Evolutionary conservation across 148 eudicot species (phyloP), one percentile per base, ranked within the genome.

Genomic region (Rhododendron mucronatum): DNA sequence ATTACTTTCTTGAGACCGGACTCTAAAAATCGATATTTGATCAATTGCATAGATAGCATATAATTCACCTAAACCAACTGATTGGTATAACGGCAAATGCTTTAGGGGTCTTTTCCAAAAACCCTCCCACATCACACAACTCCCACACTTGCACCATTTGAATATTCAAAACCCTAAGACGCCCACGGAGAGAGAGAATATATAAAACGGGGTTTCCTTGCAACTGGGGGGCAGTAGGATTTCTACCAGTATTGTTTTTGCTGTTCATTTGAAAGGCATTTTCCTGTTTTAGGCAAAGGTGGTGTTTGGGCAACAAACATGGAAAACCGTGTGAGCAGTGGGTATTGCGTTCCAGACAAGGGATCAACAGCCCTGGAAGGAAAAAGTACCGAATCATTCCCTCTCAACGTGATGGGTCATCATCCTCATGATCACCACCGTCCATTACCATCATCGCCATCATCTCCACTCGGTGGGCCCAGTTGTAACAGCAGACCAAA

Each of bases 401-500:
- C 88, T 83, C 80, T 67, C n/a, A 28, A 53, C 86, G 45, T 59
- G 85, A 86, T 50, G 84, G 39, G 51, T 55, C 82, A 78, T 88
- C 67, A 85, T 57, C 26, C 45, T 82, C 51, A 23, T 74, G 73
- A 82, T 75, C 86, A 82, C 50, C 84, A 39, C 91, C 87, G 87
- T 69, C 81, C 83, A 57, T 89, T 55, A 2, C 9, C 69, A 41
- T 80, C 82, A 53, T 89, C 53, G 30, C n/a, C 85, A 16, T 6
- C 47, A 14, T 0, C 26, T 37, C 75, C 13, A 61, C 78, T 14
- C 67, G 78, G 81, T 89, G 92, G 90, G 23, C 86, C 92, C 93
- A 80, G 78, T 16, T 61, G 85, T 85, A 81, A 76, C 84, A 85
- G 83, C 85, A 78, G 85, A 84, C 85, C 50, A 73, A 82, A 61